Evolutionary conservation across 1,139 yeast species (phyloP).

Genomic region (Debaryomyces robertsiae): DNA sequence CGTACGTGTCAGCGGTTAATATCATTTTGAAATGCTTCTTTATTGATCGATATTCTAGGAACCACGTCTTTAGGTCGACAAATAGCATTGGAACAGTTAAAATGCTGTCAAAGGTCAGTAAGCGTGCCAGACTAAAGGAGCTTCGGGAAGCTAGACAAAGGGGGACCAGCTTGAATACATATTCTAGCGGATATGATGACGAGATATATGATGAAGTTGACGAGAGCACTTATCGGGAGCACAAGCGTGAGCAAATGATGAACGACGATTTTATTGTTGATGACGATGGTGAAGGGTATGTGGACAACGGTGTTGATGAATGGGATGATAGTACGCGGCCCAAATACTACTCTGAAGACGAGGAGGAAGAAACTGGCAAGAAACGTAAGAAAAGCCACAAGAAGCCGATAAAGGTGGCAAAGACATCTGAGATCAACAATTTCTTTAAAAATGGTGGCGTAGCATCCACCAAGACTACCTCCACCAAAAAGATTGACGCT

Average conservation of each 20-base stretch:
- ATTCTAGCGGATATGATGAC: constrained; percentile 33
- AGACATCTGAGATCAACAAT: constrained; percentile 53
- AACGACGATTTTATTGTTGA: constrained; percentile 94
- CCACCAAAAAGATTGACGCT: constrained; percentile 31
- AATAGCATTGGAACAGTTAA: background rate
- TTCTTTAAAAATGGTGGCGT: constrained; percentile 50
- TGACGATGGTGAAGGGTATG: constrained; percentile 88
- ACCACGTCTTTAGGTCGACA: constrained; percentile 5
- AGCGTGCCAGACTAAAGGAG: constrained; percentile 39
- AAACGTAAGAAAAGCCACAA: constrained; percentile 34
- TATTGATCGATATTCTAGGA: background rate
- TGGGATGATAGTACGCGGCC: constrained; percentile 66
- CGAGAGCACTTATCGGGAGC: constrained; percentile 73
- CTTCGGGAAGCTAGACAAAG: constrained; percentile 44
- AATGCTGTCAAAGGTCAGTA: constrained; percentile 35
- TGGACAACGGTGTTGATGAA: constrained; percentile 88
- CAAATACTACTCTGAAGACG: constrained; percentile 58
- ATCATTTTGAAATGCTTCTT: too few species aligned
- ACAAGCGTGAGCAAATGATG: constrained; percentile 76
- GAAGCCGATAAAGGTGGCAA: constrained; percentile 46
- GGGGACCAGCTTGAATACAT: constrained; percentile 30
- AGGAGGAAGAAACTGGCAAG: constrained; percentile 29
- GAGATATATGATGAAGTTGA: constrained; percentile 83
- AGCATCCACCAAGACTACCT: constrained; percentile 14
- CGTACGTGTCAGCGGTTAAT: too few species aligned